Evolutionary conservation across 1,284 basidiomycete genomes (phyloP).

Genomic region (Cutaneotrichosporon cyanovorans): DNA sequence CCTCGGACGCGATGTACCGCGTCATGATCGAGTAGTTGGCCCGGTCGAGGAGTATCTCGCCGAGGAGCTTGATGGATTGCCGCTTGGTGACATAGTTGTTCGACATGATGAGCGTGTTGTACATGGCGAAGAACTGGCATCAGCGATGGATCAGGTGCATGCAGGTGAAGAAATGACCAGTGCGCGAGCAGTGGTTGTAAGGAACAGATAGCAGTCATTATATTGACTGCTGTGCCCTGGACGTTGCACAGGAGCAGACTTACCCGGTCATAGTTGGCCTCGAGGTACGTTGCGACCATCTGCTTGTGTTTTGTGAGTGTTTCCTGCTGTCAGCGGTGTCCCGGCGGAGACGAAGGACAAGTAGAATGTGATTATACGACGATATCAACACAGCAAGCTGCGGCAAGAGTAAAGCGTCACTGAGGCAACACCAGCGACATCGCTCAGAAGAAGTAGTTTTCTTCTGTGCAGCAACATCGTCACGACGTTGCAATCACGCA

Average conservation of each 20-base stretch:
- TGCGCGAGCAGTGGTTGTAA: background rate
- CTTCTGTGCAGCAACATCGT: too few species aligned
- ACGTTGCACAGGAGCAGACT: constrained; percentile 33
- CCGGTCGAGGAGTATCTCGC: constrained; percentile 93
- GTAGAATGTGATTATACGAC: too few species aligned
- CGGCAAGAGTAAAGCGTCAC: background rate
- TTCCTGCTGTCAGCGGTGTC: constrained; percentile 49
- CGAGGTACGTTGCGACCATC: constrained; percentile 93
- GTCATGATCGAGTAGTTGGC: constrained; percentile 99
- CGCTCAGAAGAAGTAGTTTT: too few species aligned
- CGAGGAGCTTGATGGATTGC: constrained; percentile 93
- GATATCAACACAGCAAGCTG: too few species aligned
- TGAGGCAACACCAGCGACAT: background rate
- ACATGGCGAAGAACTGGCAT: constrained; percentile 83
- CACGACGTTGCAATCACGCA: background rate
- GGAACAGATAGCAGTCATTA: background rate
- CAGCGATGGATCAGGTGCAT: background rate
- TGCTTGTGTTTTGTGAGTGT: constrained; percentile 90
- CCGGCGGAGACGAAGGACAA: too few species aligned
- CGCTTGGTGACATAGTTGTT: constrained; percentile 99
- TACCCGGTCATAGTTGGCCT: constrained; percentile 91
- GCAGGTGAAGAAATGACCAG: too few species aligned
- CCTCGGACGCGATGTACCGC: constrained; percentile 79
- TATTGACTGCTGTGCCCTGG: background rate
- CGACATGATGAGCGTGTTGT: constrained; percentile 83